These are phyloP conservation scores for Juglanconis juglandina DNA, from an alignment of 2,329 filamentous ascomycete genomes.

Conservation along the genomic window DNA sequence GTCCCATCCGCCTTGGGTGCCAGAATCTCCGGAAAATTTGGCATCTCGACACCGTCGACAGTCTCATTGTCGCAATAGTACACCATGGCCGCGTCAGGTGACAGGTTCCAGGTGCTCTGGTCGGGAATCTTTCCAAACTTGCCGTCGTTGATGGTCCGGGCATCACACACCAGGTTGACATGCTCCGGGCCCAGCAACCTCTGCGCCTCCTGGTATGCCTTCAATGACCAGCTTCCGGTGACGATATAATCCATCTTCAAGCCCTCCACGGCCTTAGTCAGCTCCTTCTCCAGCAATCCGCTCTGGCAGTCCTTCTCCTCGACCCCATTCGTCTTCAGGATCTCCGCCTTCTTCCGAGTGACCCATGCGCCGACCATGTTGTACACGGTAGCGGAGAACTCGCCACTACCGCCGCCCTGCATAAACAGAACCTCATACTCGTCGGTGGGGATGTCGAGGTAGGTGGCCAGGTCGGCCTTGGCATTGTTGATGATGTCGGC, in stretches of 20 bases:
- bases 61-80: slow-evolving; percentile 96
- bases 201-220: slow-evolving; percentile 79
- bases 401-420: slow-evolving; percentile 79
- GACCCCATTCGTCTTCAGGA: slow-evolving; percentile 52
- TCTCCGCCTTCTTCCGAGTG: slow-evolving; percentile 58
- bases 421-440: slow-evolving; percentile 88
- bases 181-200: slow-evolving; percentile 73
- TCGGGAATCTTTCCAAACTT: slow-evolving; percentile 85
- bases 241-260: slow-evolving; percentile 86
- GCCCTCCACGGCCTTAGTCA: slow-evolving; percentile 63
- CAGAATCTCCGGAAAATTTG: slow-evolving; percentile 63
- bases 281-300: slow-evolving; percentile 54
- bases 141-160: slow-evolving; percentile 62
- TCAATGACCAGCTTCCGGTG: slow-evolving; percentile 86
- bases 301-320: slow-evolving; percentile 51
- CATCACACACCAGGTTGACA: slow-evolving; percentile 76
- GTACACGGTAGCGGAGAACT: slow-evolving; percentile 80
- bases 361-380: slow-evolving; percentile 85
- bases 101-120: slow-evolving; percentile 73
- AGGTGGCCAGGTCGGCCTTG: slow-evolving; percentile 68
- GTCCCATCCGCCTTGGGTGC: slow-evolving; percentile 56
- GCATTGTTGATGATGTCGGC: slow-evolving; percentile 74
- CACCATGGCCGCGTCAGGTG: slow-evolving; percentile 66
- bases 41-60: slow-evolving; percentile 90
- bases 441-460: slow-evolving; percentile 73